A percentile compares a stretch with the other conserved stretches of the same genome.
These are phyloP conservation scores for Metarhizium rileyi DNA, from an alignment of 2,329 filamentous ascomycete species.

Conservation along the genomic window DNA sequence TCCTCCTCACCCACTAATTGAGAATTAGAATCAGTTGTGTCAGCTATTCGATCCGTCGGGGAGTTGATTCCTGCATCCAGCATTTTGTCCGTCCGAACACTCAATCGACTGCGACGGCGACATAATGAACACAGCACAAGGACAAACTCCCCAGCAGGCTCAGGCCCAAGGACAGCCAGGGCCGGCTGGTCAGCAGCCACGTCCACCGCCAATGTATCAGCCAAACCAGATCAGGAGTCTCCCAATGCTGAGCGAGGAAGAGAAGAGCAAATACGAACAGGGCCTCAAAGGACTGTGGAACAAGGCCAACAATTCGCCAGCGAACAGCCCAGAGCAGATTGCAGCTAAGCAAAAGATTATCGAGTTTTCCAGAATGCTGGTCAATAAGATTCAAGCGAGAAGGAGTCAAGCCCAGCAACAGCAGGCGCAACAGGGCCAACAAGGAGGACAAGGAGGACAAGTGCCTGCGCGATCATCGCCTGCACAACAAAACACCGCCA, in stretches of 20 bases:
- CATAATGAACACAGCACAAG: conserved; percentile 17
- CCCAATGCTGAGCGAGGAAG: conserved; percentile 39
- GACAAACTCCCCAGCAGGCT: conserved; percentile 13
- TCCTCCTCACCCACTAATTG: background rate
- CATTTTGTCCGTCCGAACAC: background rate
- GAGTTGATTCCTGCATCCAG: background rate
- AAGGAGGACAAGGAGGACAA: conserved; percentile 14
- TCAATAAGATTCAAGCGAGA: conserved; percentile 37
- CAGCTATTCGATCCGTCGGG: background rate
- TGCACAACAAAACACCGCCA: conserved; percentile 6
- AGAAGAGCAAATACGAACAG: conserved; percentile 49
- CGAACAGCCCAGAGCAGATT: conserved; percentile 38
- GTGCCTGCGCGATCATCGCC: conserved; percentile 12
- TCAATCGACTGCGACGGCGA: background rate
- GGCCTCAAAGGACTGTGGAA: conserved; percentile 46
- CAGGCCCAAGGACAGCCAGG: conserved; percentile 16
- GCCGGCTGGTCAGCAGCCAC: conserved; percentile 15
- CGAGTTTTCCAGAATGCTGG: conserved; percentile 51
- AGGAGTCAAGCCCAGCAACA: conserved; percentile 26
- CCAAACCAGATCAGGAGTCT: conserved; percentile 43
- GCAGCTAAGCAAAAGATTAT: conserved; percentile 46
- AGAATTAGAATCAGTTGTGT: background rate
- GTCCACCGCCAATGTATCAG: conserved; percentile 33
- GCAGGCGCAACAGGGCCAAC: conserved; percentile 14
- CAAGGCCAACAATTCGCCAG: conserved; percentile 36